Conservation (phyloP, 441 rosid species). For the Rhodomyrtus psidioides region DNA sequence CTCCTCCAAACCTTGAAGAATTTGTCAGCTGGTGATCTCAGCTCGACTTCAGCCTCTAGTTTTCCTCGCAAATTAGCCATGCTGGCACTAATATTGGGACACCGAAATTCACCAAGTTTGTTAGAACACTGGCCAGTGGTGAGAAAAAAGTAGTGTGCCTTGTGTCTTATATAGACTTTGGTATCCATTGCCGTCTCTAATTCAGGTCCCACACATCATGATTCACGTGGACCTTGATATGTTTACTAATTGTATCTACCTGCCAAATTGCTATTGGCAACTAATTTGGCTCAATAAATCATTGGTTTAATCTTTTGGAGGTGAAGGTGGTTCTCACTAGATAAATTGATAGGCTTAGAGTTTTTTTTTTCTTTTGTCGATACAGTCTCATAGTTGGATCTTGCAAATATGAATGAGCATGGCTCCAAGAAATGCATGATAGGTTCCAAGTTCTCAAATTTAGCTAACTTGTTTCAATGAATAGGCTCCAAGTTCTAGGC, state of each 20-base stretch:
- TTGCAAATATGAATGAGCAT: too few relatives aligned
- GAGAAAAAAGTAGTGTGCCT: background rate
- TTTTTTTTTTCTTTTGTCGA: too few relatives aligned
- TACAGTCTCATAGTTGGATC: too few relatives aligned
- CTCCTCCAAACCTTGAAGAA: slow-evolving; percentile 5
- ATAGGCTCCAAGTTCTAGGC: too few relatives aligned
- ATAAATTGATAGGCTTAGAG: too few relatives aligned
- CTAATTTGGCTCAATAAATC: too few relatives aligned
- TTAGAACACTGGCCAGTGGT: background rate
- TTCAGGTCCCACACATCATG: background rate
- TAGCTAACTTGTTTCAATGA: too few relatives aligned
- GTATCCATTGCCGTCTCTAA: background rate
- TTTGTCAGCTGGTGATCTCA: background rate
- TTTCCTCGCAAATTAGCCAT: background rate
- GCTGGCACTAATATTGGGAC: background rate
- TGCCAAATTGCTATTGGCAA: background rate
- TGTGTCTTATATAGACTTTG: background rate
- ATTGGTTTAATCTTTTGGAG: too few relatives aligned
- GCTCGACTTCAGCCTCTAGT: background rate
- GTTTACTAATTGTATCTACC: background rate
- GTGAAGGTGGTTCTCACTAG: too few relatives aligned
- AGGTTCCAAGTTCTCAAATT: too few relatives aligned
- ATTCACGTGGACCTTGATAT: background rate
- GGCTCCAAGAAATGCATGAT: too few relatives aligned
- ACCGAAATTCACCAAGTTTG: background rate